Evolutionary conservation across 805 yeast genomes (phyloP).

Genomic region (Candida coquimbonensis): DNA sequence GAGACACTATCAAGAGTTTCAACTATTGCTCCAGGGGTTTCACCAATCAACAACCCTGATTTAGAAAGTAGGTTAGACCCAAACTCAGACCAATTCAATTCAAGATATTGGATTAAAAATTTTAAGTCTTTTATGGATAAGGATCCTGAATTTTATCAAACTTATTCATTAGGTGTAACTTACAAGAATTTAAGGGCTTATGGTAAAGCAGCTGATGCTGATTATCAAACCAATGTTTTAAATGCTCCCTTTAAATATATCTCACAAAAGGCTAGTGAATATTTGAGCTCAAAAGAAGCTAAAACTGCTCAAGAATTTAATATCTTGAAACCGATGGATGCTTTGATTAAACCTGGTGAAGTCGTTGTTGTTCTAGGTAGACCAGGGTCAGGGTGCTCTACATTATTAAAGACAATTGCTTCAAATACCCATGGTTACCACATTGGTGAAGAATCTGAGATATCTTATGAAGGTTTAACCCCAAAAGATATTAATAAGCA

Average conservation of each 20-base stretch:
- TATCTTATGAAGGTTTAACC: conserved; percentile 49
- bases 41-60: conserved; percentile 26
- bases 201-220: conserved; percentile 51
- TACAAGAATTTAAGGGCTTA: conserved; percentile 51
- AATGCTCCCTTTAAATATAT: conserved; percentile 29
- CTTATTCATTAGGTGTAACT: conserved; percentile 46
- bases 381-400: conserved; percentile 77
- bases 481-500: conserved; percentile 43
- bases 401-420: conserved; percentile 53
- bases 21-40: conserved; percentile 31
- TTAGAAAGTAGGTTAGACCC: conserved; percentile 51
- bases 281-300: conserved; percentile 7
- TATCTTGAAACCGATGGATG: conserved; percentile 60
- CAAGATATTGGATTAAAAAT: conserved; percentile 58
- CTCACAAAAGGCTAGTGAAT: conserved; percentile 7
- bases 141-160: conserved; percentile 53
- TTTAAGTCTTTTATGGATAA: conserved; percentile 40
- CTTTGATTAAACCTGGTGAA: conserved; percentile 53
- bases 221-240: conserved; percentile 53
- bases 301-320: conserved; percentile 27
- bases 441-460: conserved; percentile 36
- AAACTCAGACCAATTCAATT: conserved; percentile 43
- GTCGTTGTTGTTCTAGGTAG: conserved; percentile 67
- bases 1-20: conserved; percentile 29
- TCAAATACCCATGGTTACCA: conserved; percentile 57